These are phyloP conservation scores for Salix suchowensis DNA, from an alignment of 345 rosid species.

Conservation along the genomic window DNA sequence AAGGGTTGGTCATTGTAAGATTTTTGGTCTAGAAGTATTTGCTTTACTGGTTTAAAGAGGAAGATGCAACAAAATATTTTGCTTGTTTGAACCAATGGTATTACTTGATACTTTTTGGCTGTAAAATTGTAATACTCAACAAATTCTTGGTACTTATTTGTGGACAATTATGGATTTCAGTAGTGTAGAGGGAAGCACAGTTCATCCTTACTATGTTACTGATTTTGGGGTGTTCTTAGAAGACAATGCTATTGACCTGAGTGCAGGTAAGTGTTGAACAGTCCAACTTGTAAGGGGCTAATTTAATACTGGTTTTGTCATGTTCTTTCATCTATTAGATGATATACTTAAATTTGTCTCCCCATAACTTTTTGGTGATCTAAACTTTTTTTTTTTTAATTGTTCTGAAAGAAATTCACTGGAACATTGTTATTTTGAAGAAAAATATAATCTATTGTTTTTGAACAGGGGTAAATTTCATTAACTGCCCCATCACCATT, in stretches of 20 bases:
- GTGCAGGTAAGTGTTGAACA: slow-evolving; percentile 29
- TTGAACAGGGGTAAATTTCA: background rate
- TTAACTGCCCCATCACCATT: background rate
- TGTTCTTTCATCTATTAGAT: background rate
- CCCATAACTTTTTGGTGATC: background rate
- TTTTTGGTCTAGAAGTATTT: background rate
- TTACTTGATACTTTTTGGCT: background rate
- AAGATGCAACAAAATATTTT: background rate
- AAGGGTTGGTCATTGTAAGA: background rate
- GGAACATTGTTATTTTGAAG: background rate
- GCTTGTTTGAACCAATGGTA: background rate
- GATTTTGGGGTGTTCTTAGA: slow-evolving; percentile 31
- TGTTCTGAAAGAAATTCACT: background rate
- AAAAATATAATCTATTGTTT: background rate
- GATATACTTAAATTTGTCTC: background rate
- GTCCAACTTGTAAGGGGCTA: background rate
- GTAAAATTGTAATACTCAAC: background rate
- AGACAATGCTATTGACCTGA: slow-evolving; percentile 26
- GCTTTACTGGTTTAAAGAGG: background rate
- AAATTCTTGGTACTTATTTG: background rate
- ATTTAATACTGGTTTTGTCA: background rate
- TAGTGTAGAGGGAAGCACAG: slow-evolving; percentile 23
- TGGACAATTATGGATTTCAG: slow-evolving; percentile 25
- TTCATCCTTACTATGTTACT: slow-evolving; percentile 17
- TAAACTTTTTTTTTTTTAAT: background rate